These are phyloP conservation scores for Sinapis alba DNA, from an alignment of 441 rosid genomes.

Conservation along the genomic window DNA sequence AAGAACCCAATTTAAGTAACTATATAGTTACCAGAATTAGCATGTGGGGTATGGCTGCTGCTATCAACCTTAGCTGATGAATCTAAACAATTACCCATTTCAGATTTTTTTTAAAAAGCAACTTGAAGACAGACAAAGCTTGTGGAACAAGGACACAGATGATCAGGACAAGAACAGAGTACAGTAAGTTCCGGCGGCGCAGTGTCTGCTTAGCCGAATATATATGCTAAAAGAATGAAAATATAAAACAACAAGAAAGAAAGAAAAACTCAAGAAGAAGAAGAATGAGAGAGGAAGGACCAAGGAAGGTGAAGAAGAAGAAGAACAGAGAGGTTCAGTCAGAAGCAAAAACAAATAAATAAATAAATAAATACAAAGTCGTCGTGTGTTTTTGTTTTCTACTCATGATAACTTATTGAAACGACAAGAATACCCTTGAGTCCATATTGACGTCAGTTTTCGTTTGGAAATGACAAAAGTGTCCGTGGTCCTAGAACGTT, in stretches of 20 bases:
- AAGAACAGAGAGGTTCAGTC: constrained; percentile 1
- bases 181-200: constrained; percentile 8
- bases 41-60: constrained; percentile 29
- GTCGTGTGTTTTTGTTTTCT: constrained; percentile 8
- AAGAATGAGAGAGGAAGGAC: constrained; percentile 24
- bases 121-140: constrained; percentile 24
- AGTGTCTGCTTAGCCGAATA: background rate
- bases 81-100: constrained; percentile 42
- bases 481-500: background rate
- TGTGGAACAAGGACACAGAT: constrained; percentile 6
- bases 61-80: constrained; percentile 43
- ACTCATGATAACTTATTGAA: background rate
- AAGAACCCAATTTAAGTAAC: background rate
- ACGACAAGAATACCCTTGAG: background rate
- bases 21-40: constrained; percentile 27
- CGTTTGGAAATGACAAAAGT: constrained; percentile 1
- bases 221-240: background rate
- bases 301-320: constrained; percentile 32
- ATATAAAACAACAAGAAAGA: constrained; percentile 4
- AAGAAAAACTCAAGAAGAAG: background rate
- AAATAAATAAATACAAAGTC: constrained; percentile 16
- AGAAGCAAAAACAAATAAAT: constrained; percentile 6
- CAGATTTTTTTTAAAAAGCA: background rate
- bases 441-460: constrained; percentile 4
- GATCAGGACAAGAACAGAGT: constrained; percentile 17